A percentile compares a stretch with the other conserved stretches of the same genome.
phyloP scores from a whole-genome alignment of 208 protist genomes.

The Strigomonas culicis region DNA sequence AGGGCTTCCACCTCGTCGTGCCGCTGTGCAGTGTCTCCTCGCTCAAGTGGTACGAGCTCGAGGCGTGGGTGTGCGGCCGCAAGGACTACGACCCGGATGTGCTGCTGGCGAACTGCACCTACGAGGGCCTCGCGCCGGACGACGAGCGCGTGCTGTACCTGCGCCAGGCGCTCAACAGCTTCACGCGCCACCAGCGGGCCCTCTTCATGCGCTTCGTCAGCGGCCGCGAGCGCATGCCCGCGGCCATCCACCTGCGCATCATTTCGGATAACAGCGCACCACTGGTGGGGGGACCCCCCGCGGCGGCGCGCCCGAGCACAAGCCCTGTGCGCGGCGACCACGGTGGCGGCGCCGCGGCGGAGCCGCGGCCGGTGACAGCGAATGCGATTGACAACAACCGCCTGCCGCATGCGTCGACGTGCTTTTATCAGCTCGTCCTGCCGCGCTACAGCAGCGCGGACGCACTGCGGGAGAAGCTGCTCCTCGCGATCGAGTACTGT shows the following conservation, averaged over 20 bases:
- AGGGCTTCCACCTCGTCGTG: slow-evolving; percentile 89
- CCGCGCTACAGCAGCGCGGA: slow-evolving; percentile 87
- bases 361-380: background rate
- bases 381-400: slow-evolving; percentile 59
- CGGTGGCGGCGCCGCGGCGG: background rate
- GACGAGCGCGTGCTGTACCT: slow-evolving; percentile 73
- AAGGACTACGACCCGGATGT: slow-evolving; percentile 87
- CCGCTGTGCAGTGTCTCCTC: slow-evolving; percentile 52
- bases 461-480: slow-evolving; percentile 90
- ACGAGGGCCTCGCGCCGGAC: slow-evolving; percentile 58
- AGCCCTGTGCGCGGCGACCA: slow-evolving; percentile 10
- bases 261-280: slow-evolving; percentile 51
- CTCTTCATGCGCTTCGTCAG: slow-evolving; percentile 92
- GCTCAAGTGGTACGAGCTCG: slow-evolving; percentile 90
- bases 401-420: slow-evolving; percentile 94
- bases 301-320: slow-evolving; percentile 5
- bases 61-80: slow-evolving; percentile 87
- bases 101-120: slow-evolving; percentile 77
- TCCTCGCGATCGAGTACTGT: slow-evolving; percentile 95
- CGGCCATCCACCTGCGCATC: slow-evolving; percentile 72
- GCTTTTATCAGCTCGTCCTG: slow-evolving; percentile 95
- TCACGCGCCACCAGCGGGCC: slow-evolving; percentile 74
- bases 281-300: background rate
- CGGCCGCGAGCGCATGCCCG: slow-evolving; percentile 81
- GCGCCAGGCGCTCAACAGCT: slow-evolving; percentile 69